Evolutionary conservation across 2,329 filamentous ascomycete species (phyloP).

Genomic region (Colletotrichum sojae): DNA sequence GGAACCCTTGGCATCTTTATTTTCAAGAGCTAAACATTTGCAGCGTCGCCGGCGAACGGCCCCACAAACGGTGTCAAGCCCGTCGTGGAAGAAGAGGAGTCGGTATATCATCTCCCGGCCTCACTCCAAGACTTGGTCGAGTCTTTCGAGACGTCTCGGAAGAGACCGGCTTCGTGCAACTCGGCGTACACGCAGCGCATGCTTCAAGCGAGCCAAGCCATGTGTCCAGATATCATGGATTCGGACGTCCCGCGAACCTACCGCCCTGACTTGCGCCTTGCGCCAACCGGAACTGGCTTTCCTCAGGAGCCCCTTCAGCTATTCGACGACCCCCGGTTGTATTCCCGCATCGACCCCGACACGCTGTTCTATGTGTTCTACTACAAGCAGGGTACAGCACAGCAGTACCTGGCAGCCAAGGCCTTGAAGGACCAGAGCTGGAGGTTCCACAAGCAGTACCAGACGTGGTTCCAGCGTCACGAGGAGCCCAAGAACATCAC

Average conservation of each 20-base stretch:
- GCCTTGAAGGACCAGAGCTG: slow-evolving; percentile 98
- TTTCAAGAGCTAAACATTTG: slow-evolving; percentile 12
- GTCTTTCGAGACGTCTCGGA: slow-evolving; percentile 88
- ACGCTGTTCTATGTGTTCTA: slow-evolving; percentile 99
- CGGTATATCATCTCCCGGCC: slow-evolving; percentile 91
- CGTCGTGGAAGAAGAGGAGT: slow-evolving; percentile 76
- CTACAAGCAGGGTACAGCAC: slow-evolving; percentile 96
- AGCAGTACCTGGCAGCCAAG: slow-evolving; percentile 95
- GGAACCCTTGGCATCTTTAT: not conserved
- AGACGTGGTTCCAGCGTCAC: slow-evolving; percentile 98
- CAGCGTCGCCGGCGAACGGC: slow-evolving; percentile 65
- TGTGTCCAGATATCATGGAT: slow-evolving; percentile 82
- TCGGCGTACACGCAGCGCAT: slow-evolving; percentile 80
- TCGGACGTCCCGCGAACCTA: slow-evolving; percentile 88
- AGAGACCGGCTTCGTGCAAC: slow-evolving; percentile 72
- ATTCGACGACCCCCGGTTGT: slow-evolving; percentile 91
- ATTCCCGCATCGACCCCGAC: slow-evolving; percentile 91
- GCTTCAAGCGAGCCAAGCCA: slow-evolving; percentile 81
- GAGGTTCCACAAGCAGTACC: slow-evolving; percentile 99
- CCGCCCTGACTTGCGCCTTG: slow-evolving; percentile 84
- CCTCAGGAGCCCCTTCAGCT: slow-evolving; percentile 93
- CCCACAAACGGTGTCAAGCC: slow-evolving; percentile 66
- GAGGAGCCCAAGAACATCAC: slow-evolving; percentile 99
- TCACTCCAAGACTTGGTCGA: slow-evolving; percentile 92
- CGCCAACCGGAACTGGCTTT: slow-evolving; percentile 83